A percentile compares a stretch with the other conserved stretches of the same genome.
These are phyloP conservation scores for Cordyceps fumosorosea DNA, from an alignment of 2,329 filamentous ascomycete species.

Conservation along the genomic window DNA sequence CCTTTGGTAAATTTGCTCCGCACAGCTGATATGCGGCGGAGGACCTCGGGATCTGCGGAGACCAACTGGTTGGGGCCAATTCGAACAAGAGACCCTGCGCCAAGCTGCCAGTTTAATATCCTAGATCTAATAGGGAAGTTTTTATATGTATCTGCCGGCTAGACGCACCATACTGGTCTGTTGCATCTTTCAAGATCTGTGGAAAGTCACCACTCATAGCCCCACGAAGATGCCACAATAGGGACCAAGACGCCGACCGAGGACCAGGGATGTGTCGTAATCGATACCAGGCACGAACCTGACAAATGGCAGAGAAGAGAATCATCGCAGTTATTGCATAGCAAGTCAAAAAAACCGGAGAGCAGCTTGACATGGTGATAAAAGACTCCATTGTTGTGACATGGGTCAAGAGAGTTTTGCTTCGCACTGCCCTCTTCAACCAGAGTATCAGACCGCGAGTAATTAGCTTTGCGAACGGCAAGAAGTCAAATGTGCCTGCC, in stretches of 20 bases:
- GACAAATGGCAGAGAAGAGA: not conserved
- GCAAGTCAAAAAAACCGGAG: not conserved
- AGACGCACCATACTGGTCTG: constrained; percentile 21
- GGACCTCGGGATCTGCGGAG: constrained; percentile 32
- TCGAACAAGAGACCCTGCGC: constrained; percentile 29
- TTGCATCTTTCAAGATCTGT: constrained; percentile 20
- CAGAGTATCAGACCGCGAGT: too few species aligned
- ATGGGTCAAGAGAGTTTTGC: too few species aligned
- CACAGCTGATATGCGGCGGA: constrained; percentile 31
- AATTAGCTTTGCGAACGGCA: too few species aligned
- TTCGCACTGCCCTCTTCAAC: too few species aligned
- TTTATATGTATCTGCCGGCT: too few species aligned
- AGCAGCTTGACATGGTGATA: not conserved
- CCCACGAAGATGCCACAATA: constrained; percentile 24
- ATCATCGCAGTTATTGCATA: not conserved
- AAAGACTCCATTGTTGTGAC: not conserved
- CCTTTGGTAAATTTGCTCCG: constrained; percentile 31
- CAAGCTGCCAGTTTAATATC: not conserved
- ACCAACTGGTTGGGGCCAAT: constrained; percentile 37
- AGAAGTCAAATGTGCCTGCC: not conserved
- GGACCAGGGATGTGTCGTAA: constrained; percentile 25
- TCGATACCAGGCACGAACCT: constrained; percentile 21
- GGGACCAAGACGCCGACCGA: constrained; percentile 20
- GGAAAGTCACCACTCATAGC: constrained; percentile 24
- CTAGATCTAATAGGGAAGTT: too few species aligned